Base-by-base conservation (phyloP, 2,329 filamentous ascomycete genomes). In the Nigrograna mackinnonii region DNA sequence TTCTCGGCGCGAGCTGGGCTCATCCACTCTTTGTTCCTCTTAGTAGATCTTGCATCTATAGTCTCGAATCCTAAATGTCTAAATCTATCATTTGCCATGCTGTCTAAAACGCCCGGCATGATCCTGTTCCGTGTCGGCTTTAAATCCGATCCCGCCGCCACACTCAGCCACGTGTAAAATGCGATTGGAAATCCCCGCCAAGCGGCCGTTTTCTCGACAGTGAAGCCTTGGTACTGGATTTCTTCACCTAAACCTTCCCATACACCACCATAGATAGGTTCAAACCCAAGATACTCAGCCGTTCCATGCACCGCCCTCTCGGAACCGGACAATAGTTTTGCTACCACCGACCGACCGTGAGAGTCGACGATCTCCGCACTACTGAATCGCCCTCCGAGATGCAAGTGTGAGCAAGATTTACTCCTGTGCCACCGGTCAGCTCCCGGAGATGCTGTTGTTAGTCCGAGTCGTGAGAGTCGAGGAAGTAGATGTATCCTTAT, bases 171-270 rank as follows among this genome's bases (percentile, higher is more conserved):
- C 4, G 52, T 40, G 24, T 68, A 75, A 35, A 74, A 74, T 0
- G 47, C 45, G 4, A 28, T 28, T 14, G 24, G 24, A 28, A 28
- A 12, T 11, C 14, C 11, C 24, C 3, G 11, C 11, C 24, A 11
- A 1, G 51, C 44, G 3, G 47, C 44, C 2, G 57, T 60, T 17
- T 43, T 52, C 16, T 42, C 34, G 13, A 64, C 39, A 4, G 50
- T 58, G 9, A 59, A 56, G 37, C 55, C 55, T 12, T 71, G 61
- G 14, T 75, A 75, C 7, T 64, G 50, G 9, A 74, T 49, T 16
- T 73, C 66, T 24, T 64, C 65, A 0, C 72, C 70, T 0, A 75
- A 51, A 0, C 64, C 72, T 37, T 74, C 68, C 71, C 70, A 75
- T 0, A 73, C 72, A 0, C 70, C 69, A 1, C 71, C 71, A 22